phyloP scores from a whole-genome alignment of 2,329 filamentous ascomycete genomes.

The Aspergillus neoniger region DNA sequence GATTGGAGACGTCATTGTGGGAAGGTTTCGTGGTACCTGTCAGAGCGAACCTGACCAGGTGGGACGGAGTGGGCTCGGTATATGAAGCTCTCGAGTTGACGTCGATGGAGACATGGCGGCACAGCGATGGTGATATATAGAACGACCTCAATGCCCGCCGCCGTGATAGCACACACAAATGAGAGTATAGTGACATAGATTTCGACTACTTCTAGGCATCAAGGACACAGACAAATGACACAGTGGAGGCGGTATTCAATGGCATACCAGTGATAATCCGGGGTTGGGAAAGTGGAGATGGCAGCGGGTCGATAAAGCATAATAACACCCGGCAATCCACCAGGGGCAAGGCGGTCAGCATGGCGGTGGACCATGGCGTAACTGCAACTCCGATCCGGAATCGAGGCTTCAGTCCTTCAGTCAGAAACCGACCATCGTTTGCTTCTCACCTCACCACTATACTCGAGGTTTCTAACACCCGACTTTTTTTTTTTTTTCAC shows the following conservation, averaged over 20 bases:
- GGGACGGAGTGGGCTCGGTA: constrained; percentile 27
- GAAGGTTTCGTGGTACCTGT: constrained; percentile 23
- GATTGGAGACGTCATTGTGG: constrained; percentile 4
- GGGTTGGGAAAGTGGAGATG: background rate
- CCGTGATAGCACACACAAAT: background rate
- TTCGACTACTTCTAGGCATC: constrained; percentile 2
- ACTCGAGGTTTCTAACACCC: background rate
- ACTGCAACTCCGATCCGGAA: background rate
- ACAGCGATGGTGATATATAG: constrained; percentile 6
- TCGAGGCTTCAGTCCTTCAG: background rate
- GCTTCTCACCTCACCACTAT: too few relatives aligned
- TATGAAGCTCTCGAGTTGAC: constrained; percentile 2
- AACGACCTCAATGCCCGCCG: background rate
- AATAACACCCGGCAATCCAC: background rate
- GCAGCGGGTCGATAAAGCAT: background rate
- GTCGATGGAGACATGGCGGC: constrained; percentile 7
- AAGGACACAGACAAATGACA: background rate
- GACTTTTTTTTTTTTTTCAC: background rate
- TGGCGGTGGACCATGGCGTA: background rate
- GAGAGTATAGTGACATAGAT: background rate
- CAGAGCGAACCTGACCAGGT: constrained; percentile 37
- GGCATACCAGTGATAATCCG: background rate
- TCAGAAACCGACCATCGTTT: background rate
- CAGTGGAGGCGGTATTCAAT: background rate
- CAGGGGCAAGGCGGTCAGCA: constrained; percentile 3